These are phyloP conservation scores for Nakazawaea sp. DNA, from an alignment of 805 yeast species.

Conservation along the genomic window DNA sequence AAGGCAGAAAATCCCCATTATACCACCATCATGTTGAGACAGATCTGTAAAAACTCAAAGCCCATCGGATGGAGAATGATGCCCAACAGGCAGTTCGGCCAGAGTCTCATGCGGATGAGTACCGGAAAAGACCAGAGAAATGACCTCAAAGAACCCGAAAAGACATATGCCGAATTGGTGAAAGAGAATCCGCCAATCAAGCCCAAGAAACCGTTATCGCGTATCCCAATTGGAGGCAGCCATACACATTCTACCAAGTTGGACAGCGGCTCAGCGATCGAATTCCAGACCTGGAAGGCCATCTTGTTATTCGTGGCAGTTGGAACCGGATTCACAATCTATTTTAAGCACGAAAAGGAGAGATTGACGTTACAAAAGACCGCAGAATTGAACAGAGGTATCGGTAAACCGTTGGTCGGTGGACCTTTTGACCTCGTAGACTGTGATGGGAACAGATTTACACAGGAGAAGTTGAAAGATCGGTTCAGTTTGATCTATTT, in stretches of 20 bases:
- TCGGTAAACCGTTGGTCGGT: constrained; percentile 90
- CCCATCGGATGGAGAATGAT: too few species aligned
- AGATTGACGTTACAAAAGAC: constrained; percentile 67
- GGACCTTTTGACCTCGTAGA: constrained; percentile 79
- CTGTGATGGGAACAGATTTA: constrained; percentile 63
- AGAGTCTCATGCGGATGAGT: too few species aligned
- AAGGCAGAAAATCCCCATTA: too few species aligned
- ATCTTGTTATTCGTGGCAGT: constrained; percentile 55
- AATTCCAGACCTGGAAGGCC: constrained; percentile 83
- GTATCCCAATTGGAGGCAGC: constrained; percentile 71
- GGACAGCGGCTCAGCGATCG: constrained; percentile 36
- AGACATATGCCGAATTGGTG: constrained; percentile 6
- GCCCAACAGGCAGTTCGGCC: too few species aligned
- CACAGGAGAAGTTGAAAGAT: constrained; percentile 69
- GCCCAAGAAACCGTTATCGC: constrained; percentile 58
- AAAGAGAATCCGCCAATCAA: constrained; percentile 9
- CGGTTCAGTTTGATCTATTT: constrained; percentile 84
- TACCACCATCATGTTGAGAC: too few species aligned
- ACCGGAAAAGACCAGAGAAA: too few species aligned
- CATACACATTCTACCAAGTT: constrained; percentile 26
- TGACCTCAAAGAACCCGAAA: too few species aligned
- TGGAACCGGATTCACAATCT: constrained; percentile 67
- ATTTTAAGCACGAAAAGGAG: constrained; percentile 71
- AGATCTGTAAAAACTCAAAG: too few species aligned
- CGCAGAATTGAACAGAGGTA: constrained; percentile 79